Conservation (phyloP, 495 filamentous ascomycete species). For the Xylaria castorea region DNA sequence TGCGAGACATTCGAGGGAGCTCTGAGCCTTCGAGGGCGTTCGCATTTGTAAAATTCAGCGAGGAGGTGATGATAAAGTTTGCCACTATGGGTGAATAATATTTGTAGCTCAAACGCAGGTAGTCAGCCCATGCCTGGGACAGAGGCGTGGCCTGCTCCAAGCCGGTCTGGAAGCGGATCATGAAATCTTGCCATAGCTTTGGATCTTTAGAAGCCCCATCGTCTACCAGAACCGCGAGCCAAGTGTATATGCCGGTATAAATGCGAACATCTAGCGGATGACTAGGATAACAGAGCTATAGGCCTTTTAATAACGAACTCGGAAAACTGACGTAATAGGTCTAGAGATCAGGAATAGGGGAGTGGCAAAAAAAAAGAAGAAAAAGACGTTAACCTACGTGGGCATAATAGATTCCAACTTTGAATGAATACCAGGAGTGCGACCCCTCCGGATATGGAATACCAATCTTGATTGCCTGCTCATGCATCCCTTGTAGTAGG, state of each 20-base stretch:
- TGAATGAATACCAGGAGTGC: constrained; percentile 25
- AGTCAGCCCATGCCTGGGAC: constrained; percentile 26
- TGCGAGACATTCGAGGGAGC: constrained; percentile 23
- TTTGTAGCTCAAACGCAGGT: constrained; percentile 24
- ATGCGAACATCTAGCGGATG: constrained; percentile 31
- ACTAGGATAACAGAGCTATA: constrained; percentile 28
- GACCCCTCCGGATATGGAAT: constrained; percentile 29
- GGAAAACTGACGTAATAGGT: neutral
- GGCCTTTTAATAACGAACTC: neutral
- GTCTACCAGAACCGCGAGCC: constrained; percentile 31
- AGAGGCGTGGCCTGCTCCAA: constrained; percentile 23
- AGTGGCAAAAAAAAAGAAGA: neutral
- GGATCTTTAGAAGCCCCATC: constrained; percentile 19
- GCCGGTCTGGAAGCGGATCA: constrained; percentile 26
- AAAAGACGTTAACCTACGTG: constrained; percentile 11
- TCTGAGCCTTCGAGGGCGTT: constrained; percentile 30
- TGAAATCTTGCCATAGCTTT: constrained; percentile 23
- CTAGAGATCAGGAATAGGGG: neutral
- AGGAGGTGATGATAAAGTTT: constrained; percentile 30
- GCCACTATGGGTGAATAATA: constrained; percentile 27
- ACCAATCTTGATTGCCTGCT: constrained; percentile 25
- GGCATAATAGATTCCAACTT: constrained; percentile 26
- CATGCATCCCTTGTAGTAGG: constrained; percentile 24
- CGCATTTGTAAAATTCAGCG: constrained; percentile 30
- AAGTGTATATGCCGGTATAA: constrained; percentile 32